Conservation (phyloP, 306 rosid genomes). For the Cucurbita maxima region DNA sequence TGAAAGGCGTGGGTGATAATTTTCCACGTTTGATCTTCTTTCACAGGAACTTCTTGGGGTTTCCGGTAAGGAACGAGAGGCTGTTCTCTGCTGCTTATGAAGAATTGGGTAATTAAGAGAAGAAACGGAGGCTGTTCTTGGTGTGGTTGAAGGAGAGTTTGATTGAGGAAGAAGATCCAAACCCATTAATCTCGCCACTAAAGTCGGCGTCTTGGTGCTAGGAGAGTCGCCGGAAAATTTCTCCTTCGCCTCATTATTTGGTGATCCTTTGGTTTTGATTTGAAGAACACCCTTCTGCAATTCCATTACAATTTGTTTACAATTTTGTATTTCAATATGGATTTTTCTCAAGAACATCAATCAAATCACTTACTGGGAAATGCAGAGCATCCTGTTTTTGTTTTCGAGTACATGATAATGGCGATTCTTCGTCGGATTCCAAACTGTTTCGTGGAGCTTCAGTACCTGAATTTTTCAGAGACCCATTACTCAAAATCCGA, state of each 20-base stretch:
- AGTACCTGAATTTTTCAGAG: slow-evolving; percentile 29
- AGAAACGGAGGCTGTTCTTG: slow-evolving; percentile 22
- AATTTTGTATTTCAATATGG: neutral
- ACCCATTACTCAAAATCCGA: slow-evolving; percentile 2
- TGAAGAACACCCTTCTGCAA: slow-evolving; percentile 43
- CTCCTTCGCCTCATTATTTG: no score
- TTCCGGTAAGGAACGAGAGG: slow-evolving; percentile 50
- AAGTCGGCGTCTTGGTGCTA: slow-evolving; percentile 67
- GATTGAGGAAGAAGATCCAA: slow-evolving; percentile 70
- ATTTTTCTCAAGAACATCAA: neutral
- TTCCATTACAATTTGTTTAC: neutral
- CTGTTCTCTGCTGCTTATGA: neutral
- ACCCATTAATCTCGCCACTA: slow-evolving; percentile 95
- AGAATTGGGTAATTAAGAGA: slow-evolving; percentile 17
- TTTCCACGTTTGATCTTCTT: slow-evolving; percentile 65
- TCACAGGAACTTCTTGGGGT: slow-evolving; percentile 56
- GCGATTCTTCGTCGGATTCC: slow-evolving; percentile 37
- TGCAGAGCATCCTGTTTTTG: slow-evolving; percentile 30
- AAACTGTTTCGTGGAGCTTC: slow-evolving; percentile 82
- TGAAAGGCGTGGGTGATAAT: slow-evolving; percentile 49
- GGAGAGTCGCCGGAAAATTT: slow-evolving; percentile 40
- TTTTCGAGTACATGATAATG: slow-evolving; percentile 24
- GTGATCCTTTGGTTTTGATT: slow-evolving; percentile 37
- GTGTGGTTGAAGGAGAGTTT: neutral
- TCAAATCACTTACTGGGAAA: slow-evolving; percentile 39